Base-by-base conservation (phyloP, 805 yeast genomes). In the Cyberlindnera meyerae region DNA sequence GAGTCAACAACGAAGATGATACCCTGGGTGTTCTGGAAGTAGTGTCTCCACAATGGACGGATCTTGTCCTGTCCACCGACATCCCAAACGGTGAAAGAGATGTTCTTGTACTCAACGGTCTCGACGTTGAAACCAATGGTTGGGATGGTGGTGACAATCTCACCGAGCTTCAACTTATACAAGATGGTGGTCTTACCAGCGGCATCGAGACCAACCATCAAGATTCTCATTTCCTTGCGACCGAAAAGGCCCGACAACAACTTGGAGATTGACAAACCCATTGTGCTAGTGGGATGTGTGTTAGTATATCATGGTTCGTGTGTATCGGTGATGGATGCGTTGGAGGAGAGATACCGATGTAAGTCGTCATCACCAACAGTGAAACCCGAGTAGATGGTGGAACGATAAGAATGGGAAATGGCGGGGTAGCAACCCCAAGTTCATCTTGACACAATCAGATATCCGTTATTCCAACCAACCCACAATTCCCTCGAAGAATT, bases 61-160 rank as follows among this genome's bases (percentile, higher is more conserved):
- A 90, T 90, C 72, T 89, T 89, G 69, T 88, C 96, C 75, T 90
- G 97, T 78, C 97, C 97, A 83, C 97, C 97, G 55, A 89, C 96
- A 78, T 90, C 97, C 97, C 97, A 88, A 49, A 88, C 96, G 43
- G 96, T 87, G 72, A 88, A 88, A 29, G 95, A 82, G 66, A 88
- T 86, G 80, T 88, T 88, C 73, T 88, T 88, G 76, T 88, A 87
- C 73, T 88, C 96, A 58, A 88, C 96, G 45, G 96, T 88, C 71
- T 88, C 97, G 54, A 88, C 97, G 66, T 88, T 88, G 80, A 88
- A 88, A 59, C 97, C 96, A 66, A 88, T 87, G 51, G 96, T 88
- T 67, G 96, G 96, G 60, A 87, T 88, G 34, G 96, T 88, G 57
- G 95, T 87, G 60, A 88, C 95, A 58, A 88, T 86, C 73, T 88